Evolutionary conservation across 2,329 filamentous ascomycete species (phyloP), one percentile per base, ranked within the genome.

Genomic region (Myriangium duriaei): DNA sequence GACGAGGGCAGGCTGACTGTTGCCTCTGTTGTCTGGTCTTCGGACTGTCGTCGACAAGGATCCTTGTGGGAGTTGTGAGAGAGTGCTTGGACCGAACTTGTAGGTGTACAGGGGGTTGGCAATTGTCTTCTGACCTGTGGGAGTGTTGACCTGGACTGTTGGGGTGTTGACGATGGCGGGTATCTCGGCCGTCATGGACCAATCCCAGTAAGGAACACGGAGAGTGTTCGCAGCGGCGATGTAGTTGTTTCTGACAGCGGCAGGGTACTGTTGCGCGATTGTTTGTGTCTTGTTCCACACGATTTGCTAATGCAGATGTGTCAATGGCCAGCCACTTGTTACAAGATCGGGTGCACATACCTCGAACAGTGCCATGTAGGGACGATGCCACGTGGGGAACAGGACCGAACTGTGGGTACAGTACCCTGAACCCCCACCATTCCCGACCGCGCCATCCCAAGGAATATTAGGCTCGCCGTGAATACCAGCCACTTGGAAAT

Each of bases 351-450:
- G n/a, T n/a, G n/a, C n/a, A n/a, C n/a, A n/a, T n/a, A n/a, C n/a
- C 45, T 57, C 54, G 40, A 51, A 56, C 7, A 55, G 47, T 13
- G 52, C 53, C 41, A 52, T 47, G 42, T 53, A 56, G 32, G 46
- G 40, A 30, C 54, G 52, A 41, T 57, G 54, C 52, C 52, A 57
- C 2, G 46, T 37, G 13, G 54, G 53, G 46, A 57, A 57, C 14
- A 53, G 50, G n/a, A 53, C 40, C 3, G 51, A 54, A 29, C 50
- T 45, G 49, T 57, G 54, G n/a, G 51, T 49, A 47, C 54, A 56
- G 44, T 56, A 57, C n/a, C 54, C 54, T 31, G 51, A 46, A 24
- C 48, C 43, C 31, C 45, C 48, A n/a, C 40, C 32, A 35, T 51
- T 43, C 4, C 39, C 41, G 5, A 55, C 52, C 21, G 7, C 21